These are phyloP conservation scores for Lodderomyces pseudojiufengensis DNA, from an alignment of 1,139 yeast genomes.

Conservation along the genomic window DNA sequence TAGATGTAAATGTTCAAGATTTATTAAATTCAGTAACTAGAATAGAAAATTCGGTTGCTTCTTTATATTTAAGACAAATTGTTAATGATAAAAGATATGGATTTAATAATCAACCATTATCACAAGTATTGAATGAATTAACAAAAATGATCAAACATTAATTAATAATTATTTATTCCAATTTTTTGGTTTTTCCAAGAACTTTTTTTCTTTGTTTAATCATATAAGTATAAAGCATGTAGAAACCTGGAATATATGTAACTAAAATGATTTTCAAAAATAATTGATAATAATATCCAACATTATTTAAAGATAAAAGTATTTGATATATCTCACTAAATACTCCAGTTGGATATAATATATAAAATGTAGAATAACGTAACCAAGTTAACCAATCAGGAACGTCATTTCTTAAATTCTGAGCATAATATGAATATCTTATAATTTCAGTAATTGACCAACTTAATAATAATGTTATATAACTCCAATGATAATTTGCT, in stretches of 20 bases:
- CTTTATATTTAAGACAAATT: conserved; percentile 33
- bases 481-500: conserved; percentile 58
- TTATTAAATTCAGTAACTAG: conserved; percentile 60
- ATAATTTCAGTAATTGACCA: conserved; percentile 92
- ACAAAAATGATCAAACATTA: not conserved
- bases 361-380: conserved; percentile 78
- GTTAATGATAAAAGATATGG: conserved; percentile 27
- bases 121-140: conserved; percentile 23
- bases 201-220: conserved; percentile 77
- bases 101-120: conserved; percentile 20
- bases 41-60: conserved; percentile 52
- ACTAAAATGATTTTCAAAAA: conserved; percentile 55
- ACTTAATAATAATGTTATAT: conserved; percentile 66
- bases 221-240: conserved; percentile 84
- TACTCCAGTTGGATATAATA: conserved; percentile 89
- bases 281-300: conserved; percentile 53
- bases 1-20: conserved; percentile 3
- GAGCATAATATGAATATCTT: conserved; percentile 82
- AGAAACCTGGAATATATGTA: conserved; percentile 82
- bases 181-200: conserved; percentile 30
- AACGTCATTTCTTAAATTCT: conserved; percentile 58
- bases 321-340: conserved; percentile 75
- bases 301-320: conserved; percentile 63
- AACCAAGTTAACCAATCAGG: conserved; percentile 64
- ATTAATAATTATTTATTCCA: not conserved